These are phyloP conservation scores for Tothia fuscella DNA, from an alignment of 2,329 filamentous ascomycete genomes.

Conservation along the genomic window DNA sequence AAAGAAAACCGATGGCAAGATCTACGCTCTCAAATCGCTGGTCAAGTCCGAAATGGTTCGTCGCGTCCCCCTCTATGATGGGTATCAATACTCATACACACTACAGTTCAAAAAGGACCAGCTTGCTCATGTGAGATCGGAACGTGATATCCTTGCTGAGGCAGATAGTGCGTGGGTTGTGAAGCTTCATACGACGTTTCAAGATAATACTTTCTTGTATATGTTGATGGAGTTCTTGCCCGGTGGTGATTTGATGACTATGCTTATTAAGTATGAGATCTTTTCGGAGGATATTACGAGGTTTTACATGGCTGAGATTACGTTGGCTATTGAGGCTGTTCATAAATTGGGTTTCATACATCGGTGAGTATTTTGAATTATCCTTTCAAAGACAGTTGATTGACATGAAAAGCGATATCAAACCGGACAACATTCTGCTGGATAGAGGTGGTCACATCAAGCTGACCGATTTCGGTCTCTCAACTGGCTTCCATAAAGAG, in stretches of 20 bases:
- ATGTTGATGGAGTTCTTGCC: constrained; percentile 99
- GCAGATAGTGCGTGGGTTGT: constrained; percentile 99
- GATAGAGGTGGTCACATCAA: constrained; percentile 96
- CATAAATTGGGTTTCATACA: constrained; percentile 98
- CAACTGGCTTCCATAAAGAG: constrained; percentile 93
- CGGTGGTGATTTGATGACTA: constrained; percentile 97
- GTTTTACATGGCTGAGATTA: constrained; percentile 98
- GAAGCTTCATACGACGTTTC: constrained; percentile 96
- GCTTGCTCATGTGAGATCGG: constrained; percentile 89
- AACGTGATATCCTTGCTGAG: constrained; percentile 94
- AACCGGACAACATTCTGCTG: constrained; percentile 95
- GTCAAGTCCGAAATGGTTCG: constrained; percentile 90
- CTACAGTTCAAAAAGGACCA: constrained; percentile 87
- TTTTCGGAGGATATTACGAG: constrained; percentile 97
- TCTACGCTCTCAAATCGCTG: constrained; percentile 95
- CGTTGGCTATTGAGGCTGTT: constrained; percentile 95
- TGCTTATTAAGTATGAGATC: constrained; percentile 99
- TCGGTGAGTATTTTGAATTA: constrained; percentile 50
- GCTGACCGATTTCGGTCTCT: constrained; percentile 93
- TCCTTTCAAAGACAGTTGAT: neutral
- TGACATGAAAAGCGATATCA: constrained; percentile 65
- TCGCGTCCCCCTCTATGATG: neutral
- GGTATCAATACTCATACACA: constrained; percentile 14
- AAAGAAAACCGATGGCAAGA: constrained; percentile 90
- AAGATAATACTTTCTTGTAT: constrained; percentile 91